Evolutionary conservation across 2,329 filamentous ascomycete species (phyloP).

Genomic region (Drechslerella stenobrocha): DNA sequence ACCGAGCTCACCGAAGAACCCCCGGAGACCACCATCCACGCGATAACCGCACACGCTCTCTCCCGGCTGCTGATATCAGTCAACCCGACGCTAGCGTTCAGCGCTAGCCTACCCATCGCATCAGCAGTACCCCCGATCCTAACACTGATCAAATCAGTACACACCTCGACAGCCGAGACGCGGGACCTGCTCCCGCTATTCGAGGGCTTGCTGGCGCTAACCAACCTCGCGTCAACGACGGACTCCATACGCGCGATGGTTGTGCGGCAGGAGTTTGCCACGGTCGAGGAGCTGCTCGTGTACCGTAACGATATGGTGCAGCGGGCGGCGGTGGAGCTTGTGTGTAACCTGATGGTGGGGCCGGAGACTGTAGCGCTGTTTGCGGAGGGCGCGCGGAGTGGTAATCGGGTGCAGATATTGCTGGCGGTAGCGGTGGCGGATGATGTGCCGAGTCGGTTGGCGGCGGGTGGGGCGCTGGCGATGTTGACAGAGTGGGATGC

Average conservation of each 20-base stretch:
- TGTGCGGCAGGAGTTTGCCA: slow-evolving; percentile 71
- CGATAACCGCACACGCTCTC: slow-evolving; percentile 75
- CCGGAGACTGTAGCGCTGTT: slow-evolving; percentile 70
- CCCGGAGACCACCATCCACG: slow-evolving; percentile 54
- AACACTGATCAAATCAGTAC: slow-evolving; percentile 66
- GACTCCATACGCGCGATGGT: slow-evolving; percentile 65
- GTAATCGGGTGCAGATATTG: slow-evolving; percentile 76
- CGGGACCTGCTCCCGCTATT: slow-evolving; percentile 85
- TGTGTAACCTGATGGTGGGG: slow-evolving; percentile 83
- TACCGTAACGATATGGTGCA: slow-evolving; percentile 74
- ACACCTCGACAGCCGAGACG: slow-evolving; percentile 64
- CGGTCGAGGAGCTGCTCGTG: slow-evolving; percentile 81
- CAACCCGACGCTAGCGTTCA: slow-evolving; percentile 82
- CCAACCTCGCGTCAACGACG: slow-evolving; percentile 77
- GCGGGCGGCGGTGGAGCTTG: slow-evolving; percentile 80
- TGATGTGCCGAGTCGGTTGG: slow-evolving; percentile 75
- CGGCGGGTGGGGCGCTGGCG: slow-evolving; percentile 84
- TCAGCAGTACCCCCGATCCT: slow-evolving; percentile 82
- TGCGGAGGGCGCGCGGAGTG: slow-evolving; percentile 62
- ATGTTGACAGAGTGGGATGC: slow-evolving; percentile 78
- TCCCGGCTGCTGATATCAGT: slow-evolving; percentile 84
- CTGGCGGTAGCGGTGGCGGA: slow-evolving; percentile 86
- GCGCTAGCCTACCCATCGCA: slow-evolving; percentile 70
- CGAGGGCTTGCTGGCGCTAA: slow-evolving; percentile 86
- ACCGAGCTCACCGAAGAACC: slow-evolving; percentile 52